Conservation (phyloP, 768 basidiomycete genomes). For the Psilocybe sp. region DNA sequence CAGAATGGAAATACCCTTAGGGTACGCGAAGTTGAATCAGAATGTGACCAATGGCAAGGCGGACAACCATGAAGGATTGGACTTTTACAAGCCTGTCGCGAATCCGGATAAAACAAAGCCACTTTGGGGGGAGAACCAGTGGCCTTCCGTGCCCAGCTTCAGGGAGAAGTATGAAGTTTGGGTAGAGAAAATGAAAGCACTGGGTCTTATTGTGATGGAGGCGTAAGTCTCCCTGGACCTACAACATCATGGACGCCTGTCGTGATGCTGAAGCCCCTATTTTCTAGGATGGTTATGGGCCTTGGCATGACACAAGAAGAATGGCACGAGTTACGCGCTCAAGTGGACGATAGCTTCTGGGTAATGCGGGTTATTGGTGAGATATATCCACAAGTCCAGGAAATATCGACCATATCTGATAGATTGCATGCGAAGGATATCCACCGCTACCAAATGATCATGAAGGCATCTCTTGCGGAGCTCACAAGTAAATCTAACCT, state of each 20-base stretch:
- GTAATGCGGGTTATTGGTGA: constrained; percentile 80
- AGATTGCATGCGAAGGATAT: constrained; percentile 52
- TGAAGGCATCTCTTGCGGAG: constrained; percentile 86
- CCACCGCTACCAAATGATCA: constrained; percentile 79
- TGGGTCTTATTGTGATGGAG: constrained; percentile 83
- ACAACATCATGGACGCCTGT: neutral
- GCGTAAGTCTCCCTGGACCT: constrained; percentile 63
- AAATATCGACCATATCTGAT: neutral
- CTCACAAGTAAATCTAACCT: constrained; percentile 63
- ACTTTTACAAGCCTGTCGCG: constrained; percentile 75
- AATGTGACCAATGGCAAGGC: constrained; percentile 85
- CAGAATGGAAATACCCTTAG: constrained; percentile 33
- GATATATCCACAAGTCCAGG: too few species aligned
- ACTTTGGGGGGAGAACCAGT: constrained; percentile 86
- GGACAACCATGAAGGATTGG: constrained; percentile 83
- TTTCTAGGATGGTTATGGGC: constrained; percentile 72
- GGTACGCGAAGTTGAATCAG: constrained; percentile 78
- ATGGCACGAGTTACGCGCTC: constrained; percentile 61
- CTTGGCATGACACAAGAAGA: constrained; percentile 71
- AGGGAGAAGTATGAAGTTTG: constrained; percentile 65
- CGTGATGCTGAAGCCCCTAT: neutral
- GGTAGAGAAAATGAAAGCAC: constrained; percentile 81
- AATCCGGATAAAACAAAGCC: constrained; percentile 67
- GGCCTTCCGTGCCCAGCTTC: constrained; percentile 65
- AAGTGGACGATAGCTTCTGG: constrained; percentile 89